These are phyloP conservation scores for Dissophora globulifera DNA, from an alignment of 192 early-diverging fungal genomes.

Conservation along the genomic window DNA sequence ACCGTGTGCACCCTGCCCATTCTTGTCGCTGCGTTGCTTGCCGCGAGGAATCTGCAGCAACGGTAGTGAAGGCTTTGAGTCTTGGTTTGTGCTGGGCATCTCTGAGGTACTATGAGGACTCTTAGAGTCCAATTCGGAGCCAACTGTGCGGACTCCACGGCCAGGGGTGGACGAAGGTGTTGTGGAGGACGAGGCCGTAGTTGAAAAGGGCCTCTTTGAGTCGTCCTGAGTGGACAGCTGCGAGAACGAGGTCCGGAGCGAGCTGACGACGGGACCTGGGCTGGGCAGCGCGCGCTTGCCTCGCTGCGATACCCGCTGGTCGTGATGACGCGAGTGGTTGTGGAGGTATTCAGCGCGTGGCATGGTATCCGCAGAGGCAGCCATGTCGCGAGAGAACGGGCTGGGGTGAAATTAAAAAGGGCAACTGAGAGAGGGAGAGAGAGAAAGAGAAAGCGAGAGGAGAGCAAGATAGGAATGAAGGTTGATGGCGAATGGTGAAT, in stretches of 20 bases:
- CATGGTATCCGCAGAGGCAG: background rate
- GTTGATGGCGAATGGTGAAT: background rate
- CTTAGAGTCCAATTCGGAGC: background rate
- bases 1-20: background rate
- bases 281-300: constrained; percentile 6
- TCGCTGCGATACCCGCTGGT: background rate
- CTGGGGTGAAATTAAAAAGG: too few species aligned
- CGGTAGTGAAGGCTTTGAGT: constrained; percentile 3
- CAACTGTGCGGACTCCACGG: too few species aligned
- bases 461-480: constrained; percentile 3
- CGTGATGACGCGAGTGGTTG: background rate
- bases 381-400: background rate
- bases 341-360: background rate
- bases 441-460: background rate
- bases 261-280: constrained; percentile 6
- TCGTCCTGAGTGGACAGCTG: constrained; percentile 15
- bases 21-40: background rate
- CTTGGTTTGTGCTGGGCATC: background rate
- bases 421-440: background rate
- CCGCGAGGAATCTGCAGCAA: constrained; percentile 3
- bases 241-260: constrained; percentile 22
- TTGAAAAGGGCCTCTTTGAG: constrained; percentile 1
- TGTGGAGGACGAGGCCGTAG: background rate
- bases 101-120: background rate
- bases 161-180: too few species aligned